phyloP scores from a whole-genome alignment of 139 green algal species.

The Mesostigma viride region DNA sequence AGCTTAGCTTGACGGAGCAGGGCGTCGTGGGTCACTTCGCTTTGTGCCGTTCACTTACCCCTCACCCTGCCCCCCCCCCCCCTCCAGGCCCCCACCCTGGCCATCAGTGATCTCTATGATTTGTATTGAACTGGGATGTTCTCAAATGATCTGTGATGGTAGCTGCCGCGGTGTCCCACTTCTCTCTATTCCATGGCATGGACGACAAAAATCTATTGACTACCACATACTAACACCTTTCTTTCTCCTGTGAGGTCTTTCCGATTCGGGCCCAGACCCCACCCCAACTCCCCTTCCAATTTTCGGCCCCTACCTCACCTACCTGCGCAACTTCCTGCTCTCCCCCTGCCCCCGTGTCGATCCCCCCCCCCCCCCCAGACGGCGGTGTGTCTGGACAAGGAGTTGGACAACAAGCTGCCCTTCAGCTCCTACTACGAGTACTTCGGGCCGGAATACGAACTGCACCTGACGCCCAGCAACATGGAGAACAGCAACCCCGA shows the following conservation, averaged over 20 bases:
- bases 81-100: too few relatives aligned
- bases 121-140: too few relatives aligned
- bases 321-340: background rate
- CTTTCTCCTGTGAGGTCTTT: too few relatives aligned
- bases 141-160: too few relatives aligned
- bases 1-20: too few relatives aligned
- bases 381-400: constrained; percentile 25
- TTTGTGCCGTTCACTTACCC: too few relatives aligned
- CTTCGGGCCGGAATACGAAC: constrained; percentile 56
- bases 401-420: constrained; percentile 63
- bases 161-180: background rate
- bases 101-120: too few relatives aligned
- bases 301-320: background rate
- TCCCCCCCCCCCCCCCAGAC: constrained; percentile 13
- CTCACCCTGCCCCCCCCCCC: too few relatives aligned
- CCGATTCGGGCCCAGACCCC: too few relatives aligned
- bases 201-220: too few relatives aligned
- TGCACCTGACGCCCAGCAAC: constrained; percentile 49
- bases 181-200: background rate
- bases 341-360: background rate
- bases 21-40: too few relatives aligned
- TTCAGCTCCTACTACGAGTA: constrained; percentile 86
- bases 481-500: constrained; percentile 46
- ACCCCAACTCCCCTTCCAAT: background rate
- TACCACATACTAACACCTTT: too few relatives aligned